These are phyloP conservation scores for Vickermania ingenoplastis DNA, from an alignment of 208 protist species.

Conservation along the genomic window DNA sequence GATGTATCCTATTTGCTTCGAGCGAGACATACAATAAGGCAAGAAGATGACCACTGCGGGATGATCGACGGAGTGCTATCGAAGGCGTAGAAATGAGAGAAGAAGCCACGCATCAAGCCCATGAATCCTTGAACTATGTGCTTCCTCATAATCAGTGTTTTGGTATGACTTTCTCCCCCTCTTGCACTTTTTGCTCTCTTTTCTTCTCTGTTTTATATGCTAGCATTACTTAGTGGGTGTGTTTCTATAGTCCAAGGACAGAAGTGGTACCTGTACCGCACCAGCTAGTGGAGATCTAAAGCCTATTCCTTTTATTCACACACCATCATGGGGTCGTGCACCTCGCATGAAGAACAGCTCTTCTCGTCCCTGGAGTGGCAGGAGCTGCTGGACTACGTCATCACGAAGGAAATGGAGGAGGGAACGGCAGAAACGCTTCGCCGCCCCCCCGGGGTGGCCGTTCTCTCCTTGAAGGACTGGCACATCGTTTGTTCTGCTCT, in stretches of 20 bases:
- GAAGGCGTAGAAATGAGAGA: no score
- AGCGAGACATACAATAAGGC: no score
- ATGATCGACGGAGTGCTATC: no score
- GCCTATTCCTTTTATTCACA: conserved; percentile 10
- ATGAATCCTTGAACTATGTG: no score
- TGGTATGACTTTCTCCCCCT: no score
- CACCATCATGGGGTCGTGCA: conserved; percentile 36
- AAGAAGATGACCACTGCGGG: no score
- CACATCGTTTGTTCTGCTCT: conserved; percentile 50
- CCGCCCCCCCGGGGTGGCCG: not conserved
- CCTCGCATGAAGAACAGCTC: conserved; percentile 65
- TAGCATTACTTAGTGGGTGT: not conserved
- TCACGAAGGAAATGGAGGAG: conserved; percentile 18
- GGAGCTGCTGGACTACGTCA: conserved; percentile 45
- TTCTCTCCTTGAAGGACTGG: conserved; percentile 60
- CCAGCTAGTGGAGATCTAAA: not conserved
- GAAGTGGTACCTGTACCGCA: not conserved
- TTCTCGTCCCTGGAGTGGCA: conserved; percentile 47
- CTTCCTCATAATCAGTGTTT: no score
- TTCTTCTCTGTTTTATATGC: no score
- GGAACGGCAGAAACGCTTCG: not conserved
- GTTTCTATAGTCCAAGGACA: not conserved
- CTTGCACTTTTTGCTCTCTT: no score
- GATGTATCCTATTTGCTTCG: no score
- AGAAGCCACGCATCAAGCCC: no score